Evolutionary conservation across 306 rosid species (phyloP), one percentile per base, ranked within the genome.

Genomic region (Prunus salicina): DNA sequence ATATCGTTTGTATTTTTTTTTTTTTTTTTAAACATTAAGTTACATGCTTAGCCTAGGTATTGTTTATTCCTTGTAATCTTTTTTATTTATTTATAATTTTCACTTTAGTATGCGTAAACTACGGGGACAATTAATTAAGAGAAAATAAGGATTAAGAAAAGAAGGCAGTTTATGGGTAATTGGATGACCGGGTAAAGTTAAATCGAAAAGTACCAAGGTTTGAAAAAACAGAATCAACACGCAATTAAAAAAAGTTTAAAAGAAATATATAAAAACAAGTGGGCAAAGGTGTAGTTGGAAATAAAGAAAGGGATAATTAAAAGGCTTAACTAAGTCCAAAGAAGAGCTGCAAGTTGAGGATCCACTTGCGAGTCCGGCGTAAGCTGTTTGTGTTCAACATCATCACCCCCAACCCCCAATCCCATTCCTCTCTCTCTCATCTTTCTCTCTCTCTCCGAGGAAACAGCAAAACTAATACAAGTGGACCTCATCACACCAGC

Each of bases 341-440:
- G 81, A 64, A 67, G 76, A 43, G n/a, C 45, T 84, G 97, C 98
- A 90, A 95, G 75, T 93, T 91, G 98, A 87, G n/a, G 61, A 87
- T 84, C 97, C 93, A 91, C 96, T 94, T 94, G 98, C 93, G 70
- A 30, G 70, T 75, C 76, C 85, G 78, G 86, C 91, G 89, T 86
- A 81, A 84, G 82, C 91, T 87, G 81, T 80, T 63, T 14, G 71
- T 77, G 50, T 77, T 80, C 71, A 74, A 65, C 82, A 83, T 78
- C 83, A 60, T 58, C 72, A 76, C 55, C 43, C 14, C 67, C 67
- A 25, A 24, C 61, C 18, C 65, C 43, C 43, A 34, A 34, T 15
- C 34, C 1, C 28, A 25, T 60, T 60, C 27, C 41, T 60, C 32
- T 77, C 57, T 74, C 61, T 70, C 66, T 56, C 65, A 50, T 53